A percentile compares a stretch with the other conserved stretches of the same genome.
Conservation (phyloP, 768 basidiomycete genomes). For the Suillus bovinus region DNA sequence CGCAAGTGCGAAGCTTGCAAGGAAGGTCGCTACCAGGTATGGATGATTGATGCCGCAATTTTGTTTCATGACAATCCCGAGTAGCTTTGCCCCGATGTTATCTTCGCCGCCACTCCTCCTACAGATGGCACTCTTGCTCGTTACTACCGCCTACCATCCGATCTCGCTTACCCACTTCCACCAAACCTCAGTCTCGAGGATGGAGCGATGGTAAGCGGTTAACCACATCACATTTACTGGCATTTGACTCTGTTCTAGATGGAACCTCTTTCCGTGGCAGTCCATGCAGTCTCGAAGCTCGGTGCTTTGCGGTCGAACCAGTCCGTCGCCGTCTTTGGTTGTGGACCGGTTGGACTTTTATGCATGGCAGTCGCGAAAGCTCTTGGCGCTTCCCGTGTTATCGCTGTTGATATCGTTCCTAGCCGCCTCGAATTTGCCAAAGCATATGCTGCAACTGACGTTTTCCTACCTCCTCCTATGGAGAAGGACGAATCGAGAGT, state of each 20-base stretch:
- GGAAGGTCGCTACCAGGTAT: conserved; percentile 78
- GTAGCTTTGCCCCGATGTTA: conserved; percentile 82
- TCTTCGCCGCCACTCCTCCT: conserved; percentile 93
- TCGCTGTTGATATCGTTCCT: conserved; percentile 81
- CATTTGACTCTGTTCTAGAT: conserved; percentile 50
- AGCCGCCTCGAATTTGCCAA: conserved; percentile 86
- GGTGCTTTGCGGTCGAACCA: conserved; percentile 73
- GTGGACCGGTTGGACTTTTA: conserved; percentile 85
- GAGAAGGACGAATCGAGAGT: conserved; percentile 64
- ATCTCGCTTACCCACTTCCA: conserved; percentile 83
- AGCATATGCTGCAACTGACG: conserved; percentile 78
- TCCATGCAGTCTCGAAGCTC: conserved; percentile 83
- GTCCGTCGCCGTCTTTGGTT: conserved; percentile 84
- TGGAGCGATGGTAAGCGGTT: conserved; percentile 79
- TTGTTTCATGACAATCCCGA: conserved; percentile 5
- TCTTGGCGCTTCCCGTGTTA: conserved; percentile 78
- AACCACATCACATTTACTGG: not conserved
- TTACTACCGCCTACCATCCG: conserved; percentile 84
- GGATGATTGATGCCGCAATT: conserved; percentile 4
- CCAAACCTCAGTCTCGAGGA: conserved; percentile 87
- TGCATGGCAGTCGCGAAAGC: conserved; percentile 97
- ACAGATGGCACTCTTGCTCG: conserved; percentile 87
- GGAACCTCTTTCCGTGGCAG: conserved; percentile 91
- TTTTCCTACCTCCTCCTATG: conserved; percentile 61
- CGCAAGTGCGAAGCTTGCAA: conserved; percentile 84